Percentiles rank a stretch among this genome's conserved stretches.
These are phyloP conservation scores for Phytophthora quininea DNA, from an alignment of 352 stramenopile species.

Conservation along the genomic window DNA sequence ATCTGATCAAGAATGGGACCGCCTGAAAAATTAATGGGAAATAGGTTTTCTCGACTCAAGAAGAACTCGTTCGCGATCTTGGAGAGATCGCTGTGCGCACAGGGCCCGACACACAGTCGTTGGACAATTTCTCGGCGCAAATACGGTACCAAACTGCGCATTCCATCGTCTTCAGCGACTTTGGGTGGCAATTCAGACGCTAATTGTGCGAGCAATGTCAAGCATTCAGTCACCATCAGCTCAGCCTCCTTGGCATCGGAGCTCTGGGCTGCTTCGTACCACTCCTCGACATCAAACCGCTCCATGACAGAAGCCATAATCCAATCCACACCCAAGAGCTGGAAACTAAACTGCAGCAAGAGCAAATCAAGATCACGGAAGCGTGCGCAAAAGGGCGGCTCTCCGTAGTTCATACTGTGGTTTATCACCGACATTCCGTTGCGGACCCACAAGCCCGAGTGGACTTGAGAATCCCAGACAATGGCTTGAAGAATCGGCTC, in stretches of 20 bases:
- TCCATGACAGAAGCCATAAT: constrained; percentile 77
- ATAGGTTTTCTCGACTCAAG: constrained; percentile 72
- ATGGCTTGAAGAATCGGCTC: constrained; percentile 81
- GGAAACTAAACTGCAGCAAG: constrained; percentile 80
- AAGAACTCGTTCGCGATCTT: constrained; percentile 89
- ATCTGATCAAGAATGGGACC: constrained; percentile 75
- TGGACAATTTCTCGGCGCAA: constrained; percentile 80
- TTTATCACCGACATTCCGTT: constrained; percentile 88
- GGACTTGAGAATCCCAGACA: constrained; percentile 88
- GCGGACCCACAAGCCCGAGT: constrained; percentile 83
- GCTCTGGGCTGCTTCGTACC: constrained; percentile 54
- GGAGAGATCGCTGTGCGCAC: constrained; percentile 82
- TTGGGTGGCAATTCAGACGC: constrained; percentile 80
- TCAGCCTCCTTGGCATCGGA: constrained; percentile 58
- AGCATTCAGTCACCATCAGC: constrained; percentile 83
- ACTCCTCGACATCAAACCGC: constrained; percentile 70
- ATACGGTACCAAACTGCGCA: constrained; percentile 73
- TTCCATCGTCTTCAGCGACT: constrained; percentile 43
- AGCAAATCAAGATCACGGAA: constrained; percentile 87
- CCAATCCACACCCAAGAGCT: constrained; percentile 75
- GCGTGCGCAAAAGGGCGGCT: constrained; percentile 84
- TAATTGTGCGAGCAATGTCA: constrained; percentile 77
- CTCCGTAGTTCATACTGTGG: constrained; percentile 91
- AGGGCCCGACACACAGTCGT: constrained; percentile 80
- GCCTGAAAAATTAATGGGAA: constrained; percentile 70